A percentile compares a stretch with the other conserved stretches of the same genome.
phyloP scores from a whole-genome alignment of 2,329 filamentous ascomycete species.

The Tolypocladium paradoxum region DNA sequence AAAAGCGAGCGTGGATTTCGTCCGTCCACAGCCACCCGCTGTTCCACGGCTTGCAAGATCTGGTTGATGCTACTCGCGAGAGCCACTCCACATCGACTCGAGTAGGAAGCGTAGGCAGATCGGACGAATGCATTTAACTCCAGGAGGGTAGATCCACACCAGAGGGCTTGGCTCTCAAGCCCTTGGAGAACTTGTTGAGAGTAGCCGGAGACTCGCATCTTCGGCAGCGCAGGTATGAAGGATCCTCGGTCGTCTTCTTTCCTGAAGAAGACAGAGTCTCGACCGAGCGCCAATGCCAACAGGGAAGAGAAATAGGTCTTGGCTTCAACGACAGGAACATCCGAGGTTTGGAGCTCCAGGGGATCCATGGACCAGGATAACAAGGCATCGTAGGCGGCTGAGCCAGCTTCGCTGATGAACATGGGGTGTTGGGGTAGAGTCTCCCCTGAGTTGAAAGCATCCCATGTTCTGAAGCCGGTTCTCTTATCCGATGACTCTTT shows the following conservation, averaged over 20 bases:
- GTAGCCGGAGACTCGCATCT: conserved; percentile 45
- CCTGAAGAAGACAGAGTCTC: conserved; percentile 60
- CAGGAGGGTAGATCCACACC: conserved; percentile 36
- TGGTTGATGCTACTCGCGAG: conserved; percentile 38
- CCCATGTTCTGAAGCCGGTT: conserved; percentile 55
- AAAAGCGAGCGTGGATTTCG: conserved; percentile 36
- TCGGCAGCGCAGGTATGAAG: conserved; percentile 39
- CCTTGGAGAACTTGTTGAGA: conserved; percentile 37
- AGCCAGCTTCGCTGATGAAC: conserved; percentile 60
- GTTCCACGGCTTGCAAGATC: conserved; percentile 37
- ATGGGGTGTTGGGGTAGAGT: conserved; percentile 27
- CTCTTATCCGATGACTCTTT: conserved; percentile 18
- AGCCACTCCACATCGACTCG: conserved; percentile 38
- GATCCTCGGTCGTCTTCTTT: conserved; percentile 41
- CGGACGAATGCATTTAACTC: conserved; percentile 36
- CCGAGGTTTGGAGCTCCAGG: conserved; percentile 24
- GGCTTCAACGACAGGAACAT: conserved; percentile 33
- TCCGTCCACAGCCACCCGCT: conserved; percentile 33
- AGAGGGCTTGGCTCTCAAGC: conserved; percentile 34
- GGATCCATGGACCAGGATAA: conserved; percentile 31
- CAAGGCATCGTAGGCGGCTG: conserved; percentile 54
- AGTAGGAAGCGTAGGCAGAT: conserved; percentile 30
- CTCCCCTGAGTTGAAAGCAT: conserved; percentile 44
- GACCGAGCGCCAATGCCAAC: conserved; percentile 55
- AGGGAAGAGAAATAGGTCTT: conserved; percentile 45